Evolutionary conservation across 2,329 filamentous ascomycete species (phyloP).

Genomic region (Alternaria consortialis): DNA sequence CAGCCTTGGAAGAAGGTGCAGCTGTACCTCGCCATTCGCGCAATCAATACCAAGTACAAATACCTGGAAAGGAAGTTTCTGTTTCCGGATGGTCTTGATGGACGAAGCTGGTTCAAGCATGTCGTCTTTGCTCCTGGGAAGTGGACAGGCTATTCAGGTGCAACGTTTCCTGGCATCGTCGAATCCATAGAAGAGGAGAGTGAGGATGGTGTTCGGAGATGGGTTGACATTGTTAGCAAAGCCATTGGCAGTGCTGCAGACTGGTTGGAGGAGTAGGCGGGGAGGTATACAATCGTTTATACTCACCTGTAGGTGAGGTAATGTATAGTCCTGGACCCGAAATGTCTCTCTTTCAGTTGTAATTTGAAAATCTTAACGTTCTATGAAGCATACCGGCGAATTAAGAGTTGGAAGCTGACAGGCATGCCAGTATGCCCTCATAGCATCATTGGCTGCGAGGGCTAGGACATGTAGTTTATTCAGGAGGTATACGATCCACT

Average conservation of each 20-base stretch:
- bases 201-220: constrained; percentile 48
- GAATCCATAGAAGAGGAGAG: constrained; percentile 66
- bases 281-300: background rate
- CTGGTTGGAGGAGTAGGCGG: constrained; percentile 35
- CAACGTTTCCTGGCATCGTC: constrained; percentile 70
- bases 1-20: constrained; percentile 73
- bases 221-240: constrained; percentile 54
- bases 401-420: background rate
- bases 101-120: constrained; percentile 90
- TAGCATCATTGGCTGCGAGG: background rate
- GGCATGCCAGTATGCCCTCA: background rate
- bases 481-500: background rate
- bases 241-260: constrained; percentile 48
- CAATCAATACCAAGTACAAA: constrained; percentile 84
- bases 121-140: constrained; percentile 90
- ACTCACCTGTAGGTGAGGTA: background rate
- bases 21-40: constrained; percentile 69
- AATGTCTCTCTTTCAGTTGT: background rate
- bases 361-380: background rate
- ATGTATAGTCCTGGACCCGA: background rate
- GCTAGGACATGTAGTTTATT: background rate
- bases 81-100: constrained; percentile 78
- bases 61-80: constrained; percentile 82
- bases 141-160: constrained; percentile 90
- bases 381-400: background rate